Conservation (phyloP, 495 filamentous ascomycete species). For the Daldinia vernicosa region DNA sequence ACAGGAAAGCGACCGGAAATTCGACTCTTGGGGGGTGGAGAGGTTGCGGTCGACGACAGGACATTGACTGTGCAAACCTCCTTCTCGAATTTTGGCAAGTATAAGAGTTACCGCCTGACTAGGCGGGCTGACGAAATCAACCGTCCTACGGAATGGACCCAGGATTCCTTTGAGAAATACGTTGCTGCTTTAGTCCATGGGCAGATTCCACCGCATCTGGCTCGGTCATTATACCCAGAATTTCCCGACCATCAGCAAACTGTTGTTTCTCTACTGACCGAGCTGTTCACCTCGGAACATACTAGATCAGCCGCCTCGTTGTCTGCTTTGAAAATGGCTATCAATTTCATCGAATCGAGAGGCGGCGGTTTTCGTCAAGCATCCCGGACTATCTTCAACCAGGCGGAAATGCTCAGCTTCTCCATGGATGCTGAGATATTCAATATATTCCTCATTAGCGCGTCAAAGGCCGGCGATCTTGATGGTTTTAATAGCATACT, state of each 20-base stretch:
- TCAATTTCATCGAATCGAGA: slow-evolving; percentile 44
- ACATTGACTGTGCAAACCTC: slow-evolving; percentile 31
- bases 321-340: slow-evolving; percentile 51
- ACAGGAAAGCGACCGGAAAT: slow-evolving; percentile 8
- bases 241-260: slow-evolving; percentile 37
- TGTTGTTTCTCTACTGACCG: slow-evolving; percentile 44
- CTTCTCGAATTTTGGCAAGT: background rate
- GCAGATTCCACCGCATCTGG: slow-evolving; percentile 35
- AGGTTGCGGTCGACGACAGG: slow-evolving; percentile 22
- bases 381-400: slow-evolving; percentile 37
- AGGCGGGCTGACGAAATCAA: slow-evolving; percentile 46
- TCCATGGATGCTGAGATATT: slow-evolving; percentile 47
- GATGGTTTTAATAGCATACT: slow-evolving; percentile 45
- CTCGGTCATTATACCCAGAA: slow-evolving; percentile 42
- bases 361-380: slow-evolving; percentile 29
- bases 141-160: slow-evolving; percentile 49
- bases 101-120: slow-evolving; percentile 32
- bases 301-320: slow-evolving; percentile 37
- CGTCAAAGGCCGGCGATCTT: slow-evolving; percentile 47
- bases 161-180: slow-evolving; percentile 47
- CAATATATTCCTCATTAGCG: slow-evolving; percentile 46
- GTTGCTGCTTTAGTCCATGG: slow-evolving; percentile 46
- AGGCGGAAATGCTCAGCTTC: slow-evolving; percentile 33
- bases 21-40: slow-evolving; percentile 12
- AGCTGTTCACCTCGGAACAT: slow-evolving; percentile 42